phyloP scores from a whole-genome alignment of 2,329 filamentous ascomycete species.

The Penicillium sp. region DNA sequence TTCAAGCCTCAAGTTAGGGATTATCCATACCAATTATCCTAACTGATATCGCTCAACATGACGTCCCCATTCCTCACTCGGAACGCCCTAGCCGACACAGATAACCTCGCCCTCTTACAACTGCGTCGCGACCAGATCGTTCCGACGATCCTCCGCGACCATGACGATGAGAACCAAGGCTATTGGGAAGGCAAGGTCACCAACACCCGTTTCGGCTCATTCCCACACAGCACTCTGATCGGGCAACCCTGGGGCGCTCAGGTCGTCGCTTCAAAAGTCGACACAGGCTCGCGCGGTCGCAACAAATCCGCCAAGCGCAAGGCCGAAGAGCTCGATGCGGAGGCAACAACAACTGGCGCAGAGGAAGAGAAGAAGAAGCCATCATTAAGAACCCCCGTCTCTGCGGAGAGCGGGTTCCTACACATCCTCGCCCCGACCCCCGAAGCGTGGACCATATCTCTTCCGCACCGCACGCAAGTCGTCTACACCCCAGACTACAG shows the following conservation, averaged over 20 bases:
- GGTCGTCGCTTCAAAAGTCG: constrained; percentile 81
- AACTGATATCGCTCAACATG: constrained; percentile 25
- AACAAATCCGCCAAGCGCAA: constrained; percentile 57
- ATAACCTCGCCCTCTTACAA: constrained; percentile 77
- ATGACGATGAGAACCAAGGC: constrained; percentile 63
- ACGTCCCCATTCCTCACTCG: constrained; percentile 78
- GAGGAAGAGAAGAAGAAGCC: constrained; percentile 27
- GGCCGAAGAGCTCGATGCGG: constrained; percentile 41
- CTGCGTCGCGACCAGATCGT: constrained; percentile 83
- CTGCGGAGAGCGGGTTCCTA: constrained; percentile 48
- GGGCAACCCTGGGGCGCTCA: constrained; percentile 87
- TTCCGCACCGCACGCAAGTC: constrained; percentile 53
- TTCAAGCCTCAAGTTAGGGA: neutral
- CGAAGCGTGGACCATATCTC: constrained; percentile 51
- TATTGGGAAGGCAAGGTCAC: constrained; percentile 75
- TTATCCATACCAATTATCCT: neutral
- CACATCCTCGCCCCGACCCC: constrained; percentile 51
- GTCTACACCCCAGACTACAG: constrained; percentile 55
- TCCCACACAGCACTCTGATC: constrained; percentile 75
- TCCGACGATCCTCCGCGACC: constrained; percentile 67
- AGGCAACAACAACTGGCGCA: constrained; percentile 23
- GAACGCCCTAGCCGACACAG: constrained; percentile 58
- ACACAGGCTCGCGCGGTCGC: constrained; percentile 83
- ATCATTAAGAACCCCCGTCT: constrained; percentile 32
- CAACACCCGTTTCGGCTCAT: constrained; percentile 92